A percentile compares a stretch with the other conserved stretches of the same genome.
Conservation (phyloP, 805 yeast species). For the Starmerella floris region DNA sequence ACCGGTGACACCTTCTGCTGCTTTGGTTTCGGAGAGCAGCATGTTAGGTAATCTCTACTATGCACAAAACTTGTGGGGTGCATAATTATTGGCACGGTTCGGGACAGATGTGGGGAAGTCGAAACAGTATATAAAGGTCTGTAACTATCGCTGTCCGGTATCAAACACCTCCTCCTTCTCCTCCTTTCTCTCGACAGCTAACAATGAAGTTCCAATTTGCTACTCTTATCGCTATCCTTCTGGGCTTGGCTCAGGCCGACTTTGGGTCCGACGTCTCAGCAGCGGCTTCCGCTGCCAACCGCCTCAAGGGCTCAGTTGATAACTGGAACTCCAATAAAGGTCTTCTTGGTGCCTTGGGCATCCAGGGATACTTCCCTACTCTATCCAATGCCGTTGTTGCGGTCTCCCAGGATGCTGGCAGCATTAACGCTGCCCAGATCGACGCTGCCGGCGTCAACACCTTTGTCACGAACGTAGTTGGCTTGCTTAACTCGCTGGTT, state of each 20-base stretch:
- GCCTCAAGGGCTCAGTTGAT: background rate
- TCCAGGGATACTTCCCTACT: conserved; percentile 20
- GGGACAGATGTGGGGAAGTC: too few relatives aligned
- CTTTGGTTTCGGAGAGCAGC: too few relatives aligned
- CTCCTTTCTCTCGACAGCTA: too few relatives aligned
- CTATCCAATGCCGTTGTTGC: conserved; percentile 16
- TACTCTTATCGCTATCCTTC: background rate
- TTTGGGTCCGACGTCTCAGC: background rate
- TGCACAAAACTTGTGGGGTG: too few relatives aligned
- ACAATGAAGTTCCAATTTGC: too few relatives aligned
- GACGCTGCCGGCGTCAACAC: conserved; percentile 3
- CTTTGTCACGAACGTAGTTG: conserved; percentile 13
- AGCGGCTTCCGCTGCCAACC: background rate
- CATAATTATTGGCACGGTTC: too few relatives aligned
- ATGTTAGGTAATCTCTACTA: too few relatives aligned
- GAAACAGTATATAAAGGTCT: too few relatives aligned
- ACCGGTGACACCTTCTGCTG: too few relatives aligned
- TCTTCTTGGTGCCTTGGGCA: conserved; percentile 21
- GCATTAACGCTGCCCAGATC: conserved; percentile 9
- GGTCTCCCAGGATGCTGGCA: conserved; percentile 8
- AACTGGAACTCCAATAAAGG: background rate
- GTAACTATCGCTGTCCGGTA: too few relatives aligned
- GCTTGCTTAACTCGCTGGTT: conserved; percentile 18
- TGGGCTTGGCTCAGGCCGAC: background rate
- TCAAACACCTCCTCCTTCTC: too few relatives aligned